Evolutionary conservation across 2,329 filamentous ascomycete species (phyloP), one percentile per base, ranked within the genome.

Genomic region (Penicillium hesseltinei): DNA sequence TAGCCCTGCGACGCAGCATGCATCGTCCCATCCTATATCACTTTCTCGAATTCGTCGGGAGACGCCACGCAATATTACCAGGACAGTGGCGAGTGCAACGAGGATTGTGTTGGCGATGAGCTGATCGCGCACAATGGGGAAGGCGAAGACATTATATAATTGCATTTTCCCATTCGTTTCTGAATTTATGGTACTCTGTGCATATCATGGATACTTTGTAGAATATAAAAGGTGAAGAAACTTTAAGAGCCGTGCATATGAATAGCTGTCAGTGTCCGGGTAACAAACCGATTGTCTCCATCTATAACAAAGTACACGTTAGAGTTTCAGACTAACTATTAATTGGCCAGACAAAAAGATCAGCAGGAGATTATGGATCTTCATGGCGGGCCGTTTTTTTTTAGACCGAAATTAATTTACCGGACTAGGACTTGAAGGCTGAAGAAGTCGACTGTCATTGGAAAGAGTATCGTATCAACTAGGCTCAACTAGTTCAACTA

Each of bases 11-110:
- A 71, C 61, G 17, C 66, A 64, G 43, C 64, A 72, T 25, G 58
- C 58, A 63, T 71, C 70, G 43, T 72, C 70, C 68, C 69, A 71
- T 61, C 69, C 69, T 29, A 72, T 48, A 35, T 59, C 57, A n/a
- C 62, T 69, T 50, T 66, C 56, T 49, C 68, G 61, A 27, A 68
- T 58, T n/a, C 59, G 63, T 33, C 69, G 61, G 23, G 70, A 69
- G 45, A 71, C 52, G 4, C 29, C 45, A n/a, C 45, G 27, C 29
- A 73, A 54, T 33, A 68, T 61, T 10, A 72, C 60, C 17, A 68
- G 53, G 8, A 67, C 35, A 2, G 68, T 64, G 8, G 68, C 69
- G 2, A 67, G 33, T 15, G 65, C 65, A 11, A 71, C 69, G 17
- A 71, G 40, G 35, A 69, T 53, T 1, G 62, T 65, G 46, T 66